phyloP scores from a whole-genome alignment of 306 rosid species.

The Lupinus albus region DNA sequence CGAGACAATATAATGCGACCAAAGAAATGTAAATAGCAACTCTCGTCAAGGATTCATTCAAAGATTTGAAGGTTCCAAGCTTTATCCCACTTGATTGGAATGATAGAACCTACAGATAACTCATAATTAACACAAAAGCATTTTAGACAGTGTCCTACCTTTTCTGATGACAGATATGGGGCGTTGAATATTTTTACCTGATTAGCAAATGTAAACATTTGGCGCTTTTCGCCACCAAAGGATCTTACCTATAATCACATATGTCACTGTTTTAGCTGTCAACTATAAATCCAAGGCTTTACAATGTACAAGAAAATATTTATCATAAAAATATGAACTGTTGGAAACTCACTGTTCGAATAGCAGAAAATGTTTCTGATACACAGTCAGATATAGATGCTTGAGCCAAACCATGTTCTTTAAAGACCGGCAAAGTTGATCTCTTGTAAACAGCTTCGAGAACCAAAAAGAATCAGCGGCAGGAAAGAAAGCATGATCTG shows the following conservation, averaged over 20 bases:
- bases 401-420: slow-evolving; percentile 86
- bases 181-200: slow-evolving; percentile 57
- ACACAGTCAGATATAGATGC: slow-evolving; percentile 90
- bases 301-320: slow-evolving; percentile 2
- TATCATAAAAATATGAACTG: slow-evolving; percentile 7
- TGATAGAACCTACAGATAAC: slow-evolving; percentile 74
- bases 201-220: slow-evolving; percentile 77
- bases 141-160: slow-evolving; percentile 29
- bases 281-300: slow-evolving; percentile 29
- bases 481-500: slow-evolving; percentile 36
- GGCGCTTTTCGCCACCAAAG: slow-evolving; percentile 92
- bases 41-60: slow-evolving; percentile 89
- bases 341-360: slow-evolving; percentile 81
- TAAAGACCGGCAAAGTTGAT: slow-evolving; percentile 84
- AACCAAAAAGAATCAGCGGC: slow-evolving; percentile 47
- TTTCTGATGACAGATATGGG: slow-evolving; percentile 27
- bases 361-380: slow-evolving; percentile 91
- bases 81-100: slow-evolving; percentile 86
- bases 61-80: slow-evolving; percentile 82
- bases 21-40: slow-evolving; percentile 86
- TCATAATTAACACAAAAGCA: slow-evolving; percentile 36
- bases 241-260: slow-evolving; percentile 75
- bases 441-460: slow-evolving; percentile 84
- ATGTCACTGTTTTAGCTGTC: slow-evolving; percentile 36
- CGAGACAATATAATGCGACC: slow-evolving; percentile 74